Base-by-base conservation (phyloP, 352 stramenopile genomes). In the Phytophthora crassamura region DNA sequence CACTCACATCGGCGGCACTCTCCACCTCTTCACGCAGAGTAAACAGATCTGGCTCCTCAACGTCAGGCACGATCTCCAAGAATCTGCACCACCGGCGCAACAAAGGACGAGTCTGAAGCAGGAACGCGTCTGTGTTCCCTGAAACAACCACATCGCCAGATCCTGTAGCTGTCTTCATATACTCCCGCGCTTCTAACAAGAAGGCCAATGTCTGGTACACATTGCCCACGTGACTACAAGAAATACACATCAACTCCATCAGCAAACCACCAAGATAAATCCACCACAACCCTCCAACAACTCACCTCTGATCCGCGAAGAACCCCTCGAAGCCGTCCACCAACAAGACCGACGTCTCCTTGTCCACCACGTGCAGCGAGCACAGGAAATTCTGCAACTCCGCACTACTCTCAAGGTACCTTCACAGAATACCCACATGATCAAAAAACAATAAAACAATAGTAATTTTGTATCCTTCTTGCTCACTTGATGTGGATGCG, bases 151-250 rank as follows among this genome's bases (percentile, higher is more conserved):
- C 69, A 53, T 78, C 42, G 7, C 78, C 82, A 14, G 38, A 56
- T 0, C 72, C 78, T 5, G 67, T 80, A 6, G 71, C 57, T 11
- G 52, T 61, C 35, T 69, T 60, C 79, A 91, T 89, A 58, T 74
- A 90, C 4, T 67, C 65, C 33, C 70, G 66, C 15, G 78, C 74
- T 60, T 91, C 83, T 30, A 80, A 56, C 55, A 88, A 25, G 33
- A 77, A 84, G 2, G 83, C 78, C 45, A 91, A 62, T 11, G 83
- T 87, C 62, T 89, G 80, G 28, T 84, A 90, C 51, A 88, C 80
- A 45, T 69, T 73, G 28, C 74, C 68, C 50, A 81, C 69, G 25
- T 70, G 39, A 43, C 76, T 84, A 28, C 36, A 50, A 22, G 35
- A 34, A 22, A 16, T 18, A 10, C 5, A 53, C 51, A 25, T 2